Evolutionary conservation across 2,329 filamentous ascomycete species (phyloP), one percentile per base, ranked within the genome.

Genomic region (Cadophora luteo-olivacea): DNA sequence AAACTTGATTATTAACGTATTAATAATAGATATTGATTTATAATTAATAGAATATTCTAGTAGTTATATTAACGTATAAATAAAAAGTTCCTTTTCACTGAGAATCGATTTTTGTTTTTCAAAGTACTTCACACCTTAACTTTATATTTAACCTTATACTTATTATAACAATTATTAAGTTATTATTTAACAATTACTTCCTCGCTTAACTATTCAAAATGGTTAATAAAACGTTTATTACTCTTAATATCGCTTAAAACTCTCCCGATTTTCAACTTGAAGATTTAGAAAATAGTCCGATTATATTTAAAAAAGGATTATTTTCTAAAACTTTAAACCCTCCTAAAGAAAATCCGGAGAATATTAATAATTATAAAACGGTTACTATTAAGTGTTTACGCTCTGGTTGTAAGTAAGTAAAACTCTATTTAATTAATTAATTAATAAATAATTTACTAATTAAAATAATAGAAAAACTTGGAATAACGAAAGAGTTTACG

Each of bases 261-360:
- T 11, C 4, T 5, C 11, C 33, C 22, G 22, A n/a, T n/a, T 7
- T 49, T n/a, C 5, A 49, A 49, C 22, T 49, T 4, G 19, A 49
- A 19, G 1, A 14, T 49, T n/a, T 49, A 49, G n/a, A 49, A 19
- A 19, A 49, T 4, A 4, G 16, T 49, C 8, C 45, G 16, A 3
- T 49, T 49, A 49, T 49, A n/a, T 49, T 49, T 49, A 49, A 49
- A 49, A 8, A 36, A 49, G 19, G 22, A 49, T 49, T 49, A 49
- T 49, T 49, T 19, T 22, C 45, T 16, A 49, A 49, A 8, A 49
- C 45, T 49, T n/a, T 49, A 49, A 8, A 49, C 45, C 16, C n/a
- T 19, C 19, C 19, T 49, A 49, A 49, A 49, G 45, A 49, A n/a
- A 49, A 49, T n/a, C 45, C 45, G 7, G n/a, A 49, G 22, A 22